Evolutionary conservation across 2,329 filamentous ascomycete species (phyloP).

Genomic region (Cladophialophora yegresii): DNA sequence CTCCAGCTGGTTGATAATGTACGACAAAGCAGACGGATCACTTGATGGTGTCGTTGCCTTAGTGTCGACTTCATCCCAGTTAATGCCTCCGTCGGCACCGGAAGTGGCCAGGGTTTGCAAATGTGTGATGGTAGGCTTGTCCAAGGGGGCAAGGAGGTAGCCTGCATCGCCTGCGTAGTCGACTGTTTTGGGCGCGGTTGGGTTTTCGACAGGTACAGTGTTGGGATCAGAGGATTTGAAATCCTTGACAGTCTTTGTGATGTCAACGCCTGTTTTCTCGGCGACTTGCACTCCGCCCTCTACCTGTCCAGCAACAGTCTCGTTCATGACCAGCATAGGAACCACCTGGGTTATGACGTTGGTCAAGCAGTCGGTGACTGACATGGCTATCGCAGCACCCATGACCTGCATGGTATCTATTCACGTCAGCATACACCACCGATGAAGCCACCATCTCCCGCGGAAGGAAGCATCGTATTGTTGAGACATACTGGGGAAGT

Average conservation of each 20-base stretch:
- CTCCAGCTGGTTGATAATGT: background rate
- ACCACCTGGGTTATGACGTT: slow-evolving; percentile 1
- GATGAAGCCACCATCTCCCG: background rate
- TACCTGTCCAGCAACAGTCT: background rate
- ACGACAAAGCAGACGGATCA: background rate
- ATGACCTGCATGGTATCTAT: slow-evolving; percentile 1
- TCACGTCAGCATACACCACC: background rate
- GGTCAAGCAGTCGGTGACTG: background rate
- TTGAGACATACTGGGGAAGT: background rate
- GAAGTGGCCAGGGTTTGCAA: background rate
- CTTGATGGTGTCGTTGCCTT: background rate
- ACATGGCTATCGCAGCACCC: background rate
- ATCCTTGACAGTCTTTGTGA: slow-evolving; percentile 1
- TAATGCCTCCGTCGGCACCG: slow-evolving; percentile 1
- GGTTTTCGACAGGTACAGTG: background rate
- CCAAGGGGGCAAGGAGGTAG: background rate
- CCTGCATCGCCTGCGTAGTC: background rate
- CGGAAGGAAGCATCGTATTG: background rate
- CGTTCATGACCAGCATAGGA: background rate
- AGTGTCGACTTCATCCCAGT: background rate
- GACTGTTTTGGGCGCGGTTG: background rate
- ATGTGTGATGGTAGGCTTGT: slow-evolving; percentile 1
- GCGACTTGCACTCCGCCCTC: slow-evolving; percentile 1
- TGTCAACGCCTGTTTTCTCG: background rate
- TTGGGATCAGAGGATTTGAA: background rate